These are phyloP conservation scores for Quercus lobata DNA, from an alignment of 331 rosid species.

Conservation along the genomic window DNA sequence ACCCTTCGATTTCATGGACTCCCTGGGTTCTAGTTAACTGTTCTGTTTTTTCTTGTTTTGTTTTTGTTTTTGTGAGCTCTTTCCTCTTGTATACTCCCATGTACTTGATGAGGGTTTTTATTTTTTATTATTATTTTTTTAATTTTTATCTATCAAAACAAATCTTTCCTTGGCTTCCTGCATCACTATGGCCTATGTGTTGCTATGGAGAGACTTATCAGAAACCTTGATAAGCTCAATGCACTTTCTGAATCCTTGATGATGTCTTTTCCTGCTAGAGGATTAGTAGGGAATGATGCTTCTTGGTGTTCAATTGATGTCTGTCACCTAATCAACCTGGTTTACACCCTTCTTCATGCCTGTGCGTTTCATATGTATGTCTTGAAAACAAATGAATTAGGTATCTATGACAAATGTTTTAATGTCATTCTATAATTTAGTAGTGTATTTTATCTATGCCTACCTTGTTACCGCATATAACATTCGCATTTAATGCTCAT, in stretches of 20 bases:
- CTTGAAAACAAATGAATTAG: background rate
- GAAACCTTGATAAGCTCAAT: background rate
- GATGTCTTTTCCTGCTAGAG: background rate
- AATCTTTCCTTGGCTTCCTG: no score
- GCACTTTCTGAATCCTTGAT: background rate
- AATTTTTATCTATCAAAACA: no score
- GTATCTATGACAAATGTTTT: background rate
- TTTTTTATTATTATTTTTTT: no score
- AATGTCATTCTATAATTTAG: background rate
- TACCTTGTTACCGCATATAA: background rate
- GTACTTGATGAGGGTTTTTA: no score
- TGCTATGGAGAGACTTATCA: background rate
- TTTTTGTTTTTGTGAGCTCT: no score
- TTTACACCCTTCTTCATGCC: background rate
- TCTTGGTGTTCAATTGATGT: background rate
- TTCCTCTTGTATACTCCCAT: no score
- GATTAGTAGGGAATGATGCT: background rate
- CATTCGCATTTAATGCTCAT: no score
- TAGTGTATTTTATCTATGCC: background rate
- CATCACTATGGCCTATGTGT: background rate
- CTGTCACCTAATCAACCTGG: background rate
- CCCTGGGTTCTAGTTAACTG: no score
- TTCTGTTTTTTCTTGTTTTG: no score
- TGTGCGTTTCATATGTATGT: background rate
- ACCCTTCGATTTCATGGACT: no score